Conservation (phyloP, 352 stramenopile species). For the Phytopythium kandeliae region DNA sequence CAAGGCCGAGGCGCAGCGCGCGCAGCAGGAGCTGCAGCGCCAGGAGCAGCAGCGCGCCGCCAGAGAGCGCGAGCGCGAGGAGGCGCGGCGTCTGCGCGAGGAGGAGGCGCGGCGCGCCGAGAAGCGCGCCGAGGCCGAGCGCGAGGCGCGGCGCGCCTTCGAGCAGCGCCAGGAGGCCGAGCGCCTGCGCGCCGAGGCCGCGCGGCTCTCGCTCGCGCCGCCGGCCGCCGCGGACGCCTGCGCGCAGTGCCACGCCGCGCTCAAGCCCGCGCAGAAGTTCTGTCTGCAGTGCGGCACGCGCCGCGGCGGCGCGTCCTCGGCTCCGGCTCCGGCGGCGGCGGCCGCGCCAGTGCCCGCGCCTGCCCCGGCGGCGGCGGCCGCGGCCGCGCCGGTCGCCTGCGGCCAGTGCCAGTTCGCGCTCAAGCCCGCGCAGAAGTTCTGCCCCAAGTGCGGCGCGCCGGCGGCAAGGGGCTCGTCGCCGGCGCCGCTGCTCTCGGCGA, state of each 20-base stretch:
- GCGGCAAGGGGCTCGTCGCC: constrained; percentile 10
- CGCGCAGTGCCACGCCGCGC: constrained; percentile 8
- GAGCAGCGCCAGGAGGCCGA: constrained; percentile 64
- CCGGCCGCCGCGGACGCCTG: constrained; percentile 8
- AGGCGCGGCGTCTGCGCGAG: constrained; percentile 44
- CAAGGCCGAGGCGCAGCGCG: constrained; percentile 39
- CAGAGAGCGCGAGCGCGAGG: constrained; percentile 41
- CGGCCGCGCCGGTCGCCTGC: constrained; percentile 18
- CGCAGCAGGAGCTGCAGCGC: constrained; percentile 49
- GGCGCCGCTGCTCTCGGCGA: constrained; percentile 24
- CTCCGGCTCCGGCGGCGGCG: not conserved
- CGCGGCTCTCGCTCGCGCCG: constrained; percentile 33
- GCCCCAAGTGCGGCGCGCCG: constrained; percentile 59
- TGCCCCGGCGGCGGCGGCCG: constrained; percentile 1
- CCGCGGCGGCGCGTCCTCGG: constrained; percentile 1
- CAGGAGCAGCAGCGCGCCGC: constrained; percentile 43
- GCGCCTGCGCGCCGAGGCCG: constrained; percentile 43
- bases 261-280: constrained; percentile 54
- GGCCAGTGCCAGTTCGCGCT: constrained; percentile 38
- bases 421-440: constrained; percentile 76
- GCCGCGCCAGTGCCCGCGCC: not conserved
- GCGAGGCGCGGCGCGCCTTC: constrained; percentile 51
- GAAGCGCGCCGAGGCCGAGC: constrained; percentile 53
- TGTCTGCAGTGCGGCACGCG: constrained; percentile 63
- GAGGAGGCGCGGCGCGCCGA: constrained; percentile 51